Percentiles rank a stretch among this genome's conserved stretches.
phyloP scores from a whole-genome alignment of 164 flowering plant species.

The Protea cynaroides region DNA sequence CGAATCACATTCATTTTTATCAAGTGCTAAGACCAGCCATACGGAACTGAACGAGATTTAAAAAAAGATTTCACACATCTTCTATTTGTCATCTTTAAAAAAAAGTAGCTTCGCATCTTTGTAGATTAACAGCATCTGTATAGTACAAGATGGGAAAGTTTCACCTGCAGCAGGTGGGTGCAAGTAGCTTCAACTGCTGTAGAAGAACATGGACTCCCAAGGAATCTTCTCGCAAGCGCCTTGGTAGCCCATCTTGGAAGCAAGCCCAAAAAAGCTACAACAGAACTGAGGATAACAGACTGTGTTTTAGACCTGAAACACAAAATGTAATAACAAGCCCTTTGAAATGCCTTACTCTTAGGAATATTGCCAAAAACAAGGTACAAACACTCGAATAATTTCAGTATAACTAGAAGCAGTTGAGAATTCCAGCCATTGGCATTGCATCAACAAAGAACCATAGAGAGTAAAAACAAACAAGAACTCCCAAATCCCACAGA shows the following conservation, averaged over 20 bases:
- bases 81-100: background rate
- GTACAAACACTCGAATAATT: background rate
- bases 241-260: slow-evolving; percentile 41
- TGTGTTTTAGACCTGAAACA: slow-evolving; percentile 47
- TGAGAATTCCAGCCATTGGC: background rate
- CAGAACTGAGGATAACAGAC: slow-evolving; percentile 31
- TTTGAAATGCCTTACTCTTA: background rate
- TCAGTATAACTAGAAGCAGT: background rate
- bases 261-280: slow-evolving; percentile 47
- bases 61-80: background rate
- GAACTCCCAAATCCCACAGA: too few species aligned
- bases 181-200: slow-evolving; percentile 61
- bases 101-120: background rate
- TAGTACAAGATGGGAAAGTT: slow-evolving; percentile 2
- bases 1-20: background rate
- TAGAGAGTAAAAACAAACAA: too few species aligned
- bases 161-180: slow-evolving; percentile 58
- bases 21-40: background rate
- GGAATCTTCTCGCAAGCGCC: slow-evolving; percentile 35
- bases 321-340: slow-evolving; percentile 3
- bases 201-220: slow-evolving; percentile 71
- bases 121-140: background rate
- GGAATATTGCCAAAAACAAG: background rate
- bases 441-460: background rate
- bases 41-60: background rate